These are phyloP conservation scores for Termitomyces titanicus DNA, from an alignment of 768 basidiomycete species.

Conservation along the genomic window DNA sequence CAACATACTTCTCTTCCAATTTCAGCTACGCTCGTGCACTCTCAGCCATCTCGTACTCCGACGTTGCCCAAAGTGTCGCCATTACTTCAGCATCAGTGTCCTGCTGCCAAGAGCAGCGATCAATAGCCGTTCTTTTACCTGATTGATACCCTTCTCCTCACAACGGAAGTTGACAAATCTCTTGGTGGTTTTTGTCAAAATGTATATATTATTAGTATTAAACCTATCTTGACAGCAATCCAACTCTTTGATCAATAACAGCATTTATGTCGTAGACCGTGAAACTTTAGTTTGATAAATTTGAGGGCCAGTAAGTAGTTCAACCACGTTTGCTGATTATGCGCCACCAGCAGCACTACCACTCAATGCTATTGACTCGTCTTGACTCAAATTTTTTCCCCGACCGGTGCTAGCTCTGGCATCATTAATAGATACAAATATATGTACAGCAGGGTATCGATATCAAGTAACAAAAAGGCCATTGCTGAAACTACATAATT, in stretches of 20 bases:
- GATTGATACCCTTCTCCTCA: not conserved
- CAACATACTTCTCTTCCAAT: constrained; percentile 36
- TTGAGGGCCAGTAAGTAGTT: too few species aligned
- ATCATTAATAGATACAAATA: not conserved
- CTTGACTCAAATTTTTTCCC: too few species aligned
- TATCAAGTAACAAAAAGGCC: not conserved
- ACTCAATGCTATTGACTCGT: too few species aligned
- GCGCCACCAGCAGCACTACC: too few species aligned
- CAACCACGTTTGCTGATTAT: too few species aligned
- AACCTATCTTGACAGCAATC: not conserved
- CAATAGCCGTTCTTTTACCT: constrained; percentile 34
- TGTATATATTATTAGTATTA: not conserved
- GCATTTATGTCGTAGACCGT: too few species aligned
- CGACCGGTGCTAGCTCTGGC: too few species aligned
- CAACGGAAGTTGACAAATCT: constrained; percentile 6
- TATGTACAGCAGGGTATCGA: constrained; percentile 1
- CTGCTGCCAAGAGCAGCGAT: constrained; percentile 45
- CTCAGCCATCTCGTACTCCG: constrained; percentile 43
- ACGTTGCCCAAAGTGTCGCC: constrained; percentile 37
- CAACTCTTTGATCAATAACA: too few species aligned
- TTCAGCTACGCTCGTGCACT: constrained; percentile 29
- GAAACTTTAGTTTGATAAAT: too few species aligned
- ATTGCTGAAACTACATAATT: constrained; percentile 8
- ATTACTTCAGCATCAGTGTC: constrained; percentile 51
- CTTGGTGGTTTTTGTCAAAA: not conserved